Evolutionary conservation across 2,329 filamentous ascomycete species (phyloP), one percentile per base, ranked within the genome.

Genomic region (Colletotrichum simmondsii): DNA sequence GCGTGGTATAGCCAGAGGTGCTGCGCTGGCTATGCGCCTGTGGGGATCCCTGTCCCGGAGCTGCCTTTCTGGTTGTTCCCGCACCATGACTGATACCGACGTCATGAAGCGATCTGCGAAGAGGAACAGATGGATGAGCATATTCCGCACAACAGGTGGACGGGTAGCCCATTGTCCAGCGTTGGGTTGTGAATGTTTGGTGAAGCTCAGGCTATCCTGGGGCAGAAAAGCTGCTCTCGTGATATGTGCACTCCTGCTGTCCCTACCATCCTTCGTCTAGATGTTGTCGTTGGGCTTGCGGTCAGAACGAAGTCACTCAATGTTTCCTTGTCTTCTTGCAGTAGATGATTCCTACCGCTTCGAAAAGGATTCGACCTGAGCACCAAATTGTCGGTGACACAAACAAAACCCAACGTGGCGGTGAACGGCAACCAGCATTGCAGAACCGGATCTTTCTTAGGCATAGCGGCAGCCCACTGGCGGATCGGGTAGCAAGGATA

Each of bases 341-440:
- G 42, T 35, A 59, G 59, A 49, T 28, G 22, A 32, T 69, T 28
- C 42, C 32, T 64, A 16, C 60, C 59, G 53, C n/a, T 26, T 61
- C 49, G 56, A 62, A 67, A 56, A 61, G 60, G 66, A 46, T 49
- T 73, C 61, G 24, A 61, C 54, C 37, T 53, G 46, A 65, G 70
- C 65, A 65, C 46, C 63, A 58, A 65, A 74, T 67, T 75, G 72
- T 75, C 72, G 69, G 74, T 75, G 72, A 75, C 74, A 75, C 72
- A 71, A 66, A 59, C 46, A 37, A 61, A 68, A 73, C 74, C 74
- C 72, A 73, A 74, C 62, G 65, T 74, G 72, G 74, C 74, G 74
- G 74, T 75, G 74, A 75, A 74, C 69, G 65, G 62, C 58, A 73
- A 53, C 53, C 70, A 70, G 49, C 61, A 68, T 63, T 59, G 72